Percentiles rank a stretch among this genome's conserved stretches.
Conservation (phyloP, 768 basidiomycete genomes). For the Pleurotus cornucopiae region DNA sequence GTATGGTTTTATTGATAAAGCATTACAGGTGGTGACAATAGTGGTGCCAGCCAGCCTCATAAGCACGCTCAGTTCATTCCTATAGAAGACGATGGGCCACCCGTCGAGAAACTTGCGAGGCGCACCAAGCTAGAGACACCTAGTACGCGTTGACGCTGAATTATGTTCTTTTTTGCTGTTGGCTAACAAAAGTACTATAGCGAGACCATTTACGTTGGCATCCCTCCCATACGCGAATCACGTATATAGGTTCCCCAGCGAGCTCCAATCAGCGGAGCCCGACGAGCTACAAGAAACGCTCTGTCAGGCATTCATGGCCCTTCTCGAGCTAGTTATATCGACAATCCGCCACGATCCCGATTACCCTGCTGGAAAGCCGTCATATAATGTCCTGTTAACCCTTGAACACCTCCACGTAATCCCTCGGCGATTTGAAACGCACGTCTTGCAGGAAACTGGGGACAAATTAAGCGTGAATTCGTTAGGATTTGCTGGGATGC, state of each 20-base stretch:
- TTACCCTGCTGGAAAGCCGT: conserved; percentile 61
- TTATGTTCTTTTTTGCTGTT: too few relatives aligned
- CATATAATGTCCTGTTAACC: conserved; percentile 83
- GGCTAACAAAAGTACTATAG: conserved; percentile 29
- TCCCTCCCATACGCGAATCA: conserved; percentile 79
- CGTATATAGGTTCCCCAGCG: conserved; percentile 55
- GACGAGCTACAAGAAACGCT: conserved; percentile 49
- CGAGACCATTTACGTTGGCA: conserved; percentile 66
- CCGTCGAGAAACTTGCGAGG: conserved; percentile 70
- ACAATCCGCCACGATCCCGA: conserved; percentile 64
- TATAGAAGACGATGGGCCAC: conserved; percentile 57
- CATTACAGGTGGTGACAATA: conserved; percentile 60
- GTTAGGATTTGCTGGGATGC: conserved; percentile 85
- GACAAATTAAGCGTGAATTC: conserved; percentile 73
- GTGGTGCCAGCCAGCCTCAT: conserved; percentile 87
- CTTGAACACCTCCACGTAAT: conserved; percentile 82
- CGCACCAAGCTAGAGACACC: conserved; percentile 52
- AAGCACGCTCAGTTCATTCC: conserved; percentile 91
- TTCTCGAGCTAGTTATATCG: conserved; percentile 75
- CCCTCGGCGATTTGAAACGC: conserved; percentile 67
- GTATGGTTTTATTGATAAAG: neutral
- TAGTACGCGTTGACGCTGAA: conserved; percentile 28
- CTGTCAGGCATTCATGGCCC: conserved; percentile 59
- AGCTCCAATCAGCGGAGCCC: conserved; percentile 28
- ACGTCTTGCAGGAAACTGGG: conserved; percentile 48